These are phyloP conservation scores for Xylariaceae sp. DNA, from an alignment of 2,329 filamentous ascomycete genomes.

Conservation along the genomic window DNA sequence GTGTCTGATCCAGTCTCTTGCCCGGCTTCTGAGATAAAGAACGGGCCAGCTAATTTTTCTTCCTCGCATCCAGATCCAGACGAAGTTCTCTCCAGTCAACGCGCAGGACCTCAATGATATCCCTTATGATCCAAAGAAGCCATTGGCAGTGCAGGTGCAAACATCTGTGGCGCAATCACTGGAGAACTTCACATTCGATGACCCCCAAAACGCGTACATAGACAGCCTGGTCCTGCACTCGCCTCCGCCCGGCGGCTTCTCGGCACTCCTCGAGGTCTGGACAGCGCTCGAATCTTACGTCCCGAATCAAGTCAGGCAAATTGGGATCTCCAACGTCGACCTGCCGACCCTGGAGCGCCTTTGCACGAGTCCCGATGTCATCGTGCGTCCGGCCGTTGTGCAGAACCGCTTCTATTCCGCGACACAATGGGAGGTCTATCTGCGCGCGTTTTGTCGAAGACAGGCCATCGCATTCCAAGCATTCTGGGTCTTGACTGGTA, in stretches of 20 bases:
- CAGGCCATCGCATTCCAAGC: slow-evolving; percentile 44
- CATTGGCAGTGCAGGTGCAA: slow-evolving; percentile 52
- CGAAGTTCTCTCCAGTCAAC: slow-evolving; percentile 67
- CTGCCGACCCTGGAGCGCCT: slow-evolving; percentile 52
- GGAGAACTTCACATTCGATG: slow-evolving; percentile 37
- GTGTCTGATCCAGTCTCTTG: slow-evolving; percentile 24
- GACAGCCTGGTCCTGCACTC: slow-evolving; percentile 72
- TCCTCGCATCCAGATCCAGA: slow-evolving; percentile 56
- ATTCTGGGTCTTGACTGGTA: slow-evolving; percentile 51
- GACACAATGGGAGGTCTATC: slow-evolving; percentile 53
- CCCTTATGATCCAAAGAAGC: slow-evolving; percentile 56
- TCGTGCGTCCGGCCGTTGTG: slow-evolving; percentile 50
- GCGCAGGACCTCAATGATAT: slow-evolving; percentile 56
- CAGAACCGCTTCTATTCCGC: slow-evolving; percentile 68
- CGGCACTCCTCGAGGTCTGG: slow-evolving; percentile 60
- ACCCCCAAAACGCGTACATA: slow-evolving; percentile 43
- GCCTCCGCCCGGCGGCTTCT: slow-evolving; percentile 37
- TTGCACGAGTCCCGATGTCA: slow-evolving; percentile 30
- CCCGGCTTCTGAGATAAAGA: slow-evolving; percentile 1
- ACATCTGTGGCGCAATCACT: slow-evolving; percentile 19
- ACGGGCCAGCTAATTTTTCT: no score
- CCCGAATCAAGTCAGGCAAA: slow-evolving; percentile 55
- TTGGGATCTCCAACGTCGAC: slow-evolving; percentile 75
- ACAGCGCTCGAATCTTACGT: slow-evolving; percentile 60
- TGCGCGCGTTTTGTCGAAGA: slow-evolving; percentile 50